phyloP scores from a whole-genome alignment of 208 protist species.

The Sergeia podlipaevii region DNA sequence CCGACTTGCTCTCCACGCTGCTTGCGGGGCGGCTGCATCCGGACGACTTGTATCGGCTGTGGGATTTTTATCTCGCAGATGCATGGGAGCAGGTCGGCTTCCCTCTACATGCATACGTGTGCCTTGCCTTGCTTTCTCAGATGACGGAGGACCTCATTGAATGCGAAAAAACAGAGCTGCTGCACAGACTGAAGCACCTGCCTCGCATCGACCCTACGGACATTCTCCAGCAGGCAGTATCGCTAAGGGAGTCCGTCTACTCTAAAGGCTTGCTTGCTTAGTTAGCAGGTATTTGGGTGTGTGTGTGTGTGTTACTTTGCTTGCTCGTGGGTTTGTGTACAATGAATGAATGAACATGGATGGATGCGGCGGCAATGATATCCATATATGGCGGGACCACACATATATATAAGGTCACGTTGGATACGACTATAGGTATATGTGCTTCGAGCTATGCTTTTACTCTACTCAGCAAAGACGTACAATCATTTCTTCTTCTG shows the following conservation, averaged over 20 bases:
- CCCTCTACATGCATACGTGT: conserved; percentile 75
- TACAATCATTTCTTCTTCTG: too few relatives aligned
- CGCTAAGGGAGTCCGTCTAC: conserved; percentile 63
- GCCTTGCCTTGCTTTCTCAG: conserved; percentile 63
- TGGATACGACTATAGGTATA: too few relatives aligned
- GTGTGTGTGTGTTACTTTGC: not conserved
- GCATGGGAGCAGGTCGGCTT: conserved; percentile 37
- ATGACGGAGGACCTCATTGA: conserved; percentile 86
- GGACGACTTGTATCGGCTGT: conserved; percentile 71
- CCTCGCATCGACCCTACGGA: conserved; percentile 61
- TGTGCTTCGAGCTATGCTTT: too few relatives aligned
- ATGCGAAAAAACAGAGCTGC: conserved; percentile 59
- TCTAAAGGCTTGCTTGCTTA: conserved; percentile 9
- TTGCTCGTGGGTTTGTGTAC: too few relatives aligned
- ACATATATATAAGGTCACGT: too few relatives aligned
- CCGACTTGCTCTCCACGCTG: conserved; percentile 55
- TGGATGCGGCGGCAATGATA: too few relatives aligned
- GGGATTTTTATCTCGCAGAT: conserved; percentile 81
- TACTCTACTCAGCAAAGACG: too few relatives aligned
- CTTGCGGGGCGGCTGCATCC: conserved; percentile 65
- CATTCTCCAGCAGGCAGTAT: conserved; percentile 70
- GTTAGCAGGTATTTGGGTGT: conserved; percentile 1
- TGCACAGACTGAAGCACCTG: conserved; percentile 62
- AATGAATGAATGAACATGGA: too few relatives aligned
- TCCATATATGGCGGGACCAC: too few relatives aligned